Conservation (phyloP, 108 stramenopile species). For the Cylindrotheca fusiformis region DNA sequence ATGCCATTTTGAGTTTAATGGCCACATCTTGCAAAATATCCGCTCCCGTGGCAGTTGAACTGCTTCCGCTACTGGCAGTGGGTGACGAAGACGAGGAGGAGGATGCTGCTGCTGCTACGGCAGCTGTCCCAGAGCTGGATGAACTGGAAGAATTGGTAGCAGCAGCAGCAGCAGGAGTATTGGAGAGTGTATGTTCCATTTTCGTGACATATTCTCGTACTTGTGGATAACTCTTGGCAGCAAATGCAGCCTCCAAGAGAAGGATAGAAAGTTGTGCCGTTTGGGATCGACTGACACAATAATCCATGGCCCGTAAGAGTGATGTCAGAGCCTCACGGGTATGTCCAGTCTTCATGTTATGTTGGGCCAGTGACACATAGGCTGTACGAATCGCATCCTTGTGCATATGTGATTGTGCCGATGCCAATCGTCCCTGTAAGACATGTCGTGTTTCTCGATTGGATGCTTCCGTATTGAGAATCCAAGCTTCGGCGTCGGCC, state of each 20-base stretch:
- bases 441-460: constrained; percentile 31
- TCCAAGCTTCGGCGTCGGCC: constrained; percentile 5
- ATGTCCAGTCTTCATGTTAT: constrained; percentile 38
- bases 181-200: constrained; percentile 26
- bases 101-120: not conserved
- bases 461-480: constrained; percentile 14
- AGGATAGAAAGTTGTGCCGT: constrained; percentile 53
- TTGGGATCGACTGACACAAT: constrained; percentile 56
- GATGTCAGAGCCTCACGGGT: constrained; percentile 35
- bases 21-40: constrained; percentile 11
- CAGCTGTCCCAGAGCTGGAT: not conserved
- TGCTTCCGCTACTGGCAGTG: not conserved
- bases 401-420: constrained; percentile 70
- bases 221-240: constrained; percentile 5
- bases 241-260: constrained; percentile 38
- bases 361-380: constrained; percentile 49
- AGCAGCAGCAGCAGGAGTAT: not conserved
- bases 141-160: not conserved
- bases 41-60: not conserved
- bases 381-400: constrained; percentile 81
- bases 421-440: constrained; percentile 57
- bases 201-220: constrained; percentile 22
- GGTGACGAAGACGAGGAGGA: not conserved
- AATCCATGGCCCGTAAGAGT: constrained; percentile 55
- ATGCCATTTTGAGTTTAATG: constrained; percentile 29